phyloP scores from a whole-genome alignment of 148 eudicot genomes.

The Rhododendron molle region DNA sequence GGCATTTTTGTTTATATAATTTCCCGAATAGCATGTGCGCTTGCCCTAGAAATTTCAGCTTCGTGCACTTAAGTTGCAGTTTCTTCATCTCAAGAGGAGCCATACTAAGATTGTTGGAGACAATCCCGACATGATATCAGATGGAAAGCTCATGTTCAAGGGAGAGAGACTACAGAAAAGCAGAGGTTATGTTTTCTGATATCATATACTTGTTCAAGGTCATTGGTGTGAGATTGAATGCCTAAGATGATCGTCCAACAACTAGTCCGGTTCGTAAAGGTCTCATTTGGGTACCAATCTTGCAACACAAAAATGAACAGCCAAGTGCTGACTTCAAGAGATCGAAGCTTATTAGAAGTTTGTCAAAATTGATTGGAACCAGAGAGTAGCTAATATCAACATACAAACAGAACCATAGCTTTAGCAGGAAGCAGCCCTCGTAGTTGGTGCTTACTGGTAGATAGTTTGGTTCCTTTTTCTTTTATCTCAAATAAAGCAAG shows the following conservation, averaged over 20 bases:
- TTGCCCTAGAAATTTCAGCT: neutral
- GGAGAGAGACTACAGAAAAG: neutral
- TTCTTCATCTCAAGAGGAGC: neutral
- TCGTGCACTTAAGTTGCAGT: neutral
- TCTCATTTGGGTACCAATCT: too few species aligned
- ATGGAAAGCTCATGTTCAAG: neutral
- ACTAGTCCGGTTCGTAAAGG: too few species aligned
- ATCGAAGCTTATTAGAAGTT: too few species aligned
- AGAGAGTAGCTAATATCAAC: too few species aligned
- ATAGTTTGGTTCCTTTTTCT: neutral
- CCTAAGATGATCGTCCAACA: too few species aligned
- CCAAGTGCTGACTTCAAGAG: too few species aligned
- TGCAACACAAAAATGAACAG: too few species aligned
- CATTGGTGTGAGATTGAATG: neutral
- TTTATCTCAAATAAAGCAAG: neutral
- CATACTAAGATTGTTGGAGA: neutral
- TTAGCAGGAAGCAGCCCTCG: too few species aligned
- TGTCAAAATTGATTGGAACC: too few species aligned
- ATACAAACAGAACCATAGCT: too few species aligned
- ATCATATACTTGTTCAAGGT: neutral
- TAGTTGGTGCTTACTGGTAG: too few species aligned
- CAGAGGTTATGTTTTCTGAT: neutral
- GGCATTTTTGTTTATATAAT: neutral
- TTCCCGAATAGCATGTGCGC: neutral
- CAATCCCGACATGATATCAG: neutral